Evolutionary conservation across 2,329 filamentous ascomycete species (phyloP).

Genomic region (Nemania sp.): DNA sequence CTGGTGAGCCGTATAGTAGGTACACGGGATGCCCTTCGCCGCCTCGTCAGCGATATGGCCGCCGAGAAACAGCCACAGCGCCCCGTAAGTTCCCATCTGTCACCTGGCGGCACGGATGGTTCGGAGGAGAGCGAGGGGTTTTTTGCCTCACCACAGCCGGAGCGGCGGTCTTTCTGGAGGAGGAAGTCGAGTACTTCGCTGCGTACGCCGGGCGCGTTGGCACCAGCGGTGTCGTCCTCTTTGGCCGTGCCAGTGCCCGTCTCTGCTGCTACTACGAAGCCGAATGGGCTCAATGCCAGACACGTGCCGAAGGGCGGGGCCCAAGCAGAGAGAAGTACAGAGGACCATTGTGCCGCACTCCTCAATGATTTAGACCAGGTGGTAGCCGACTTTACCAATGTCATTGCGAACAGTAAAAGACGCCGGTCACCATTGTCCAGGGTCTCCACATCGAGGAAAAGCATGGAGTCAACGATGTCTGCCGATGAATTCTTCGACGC

Average conservation of each 20-base stretch:
- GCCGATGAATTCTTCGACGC: slow-evolving; percentile 96
- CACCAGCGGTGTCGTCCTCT: slow-evolving; percentile 46
- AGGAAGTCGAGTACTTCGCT: slow-evolving; percentile 71
- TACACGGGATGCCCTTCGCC: slow-evolving; percentile 83
- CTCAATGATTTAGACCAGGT: slow-evolving; percentile 83
- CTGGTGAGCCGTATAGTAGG: slow-evolving; percentile 86
- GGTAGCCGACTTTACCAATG: slow-evolving; percentile 76
- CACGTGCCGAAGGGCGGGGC: slow-evolving; percentile 45
- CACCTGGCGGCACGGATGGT: slow-evolving; percentile 46
- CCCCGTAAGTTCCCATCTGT: slow-evolving; percentile 47
- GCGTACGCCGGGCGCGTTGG: slow-evolving; percentile 47
- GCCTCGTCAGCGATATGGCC: slow-evolving; percentile 83
- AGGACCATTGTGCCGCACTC: slow-evolving; percentile 83
- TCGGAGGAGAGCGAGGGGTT: slow-evolving; percentile 61
- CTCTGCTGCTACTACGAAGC: slow-evolving; percentile 41
- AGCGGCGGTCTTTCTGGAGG: slow-evolving; percentile 87
- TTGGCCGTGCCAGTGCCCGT: slow-evolving; percentile 49
- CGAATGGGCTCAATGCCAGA: slow-evolving; percentile 41
- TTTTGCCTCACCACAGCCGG: slow-evolving; percentile 49
- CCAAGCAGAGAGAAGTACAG: slow-evolving; percentile 67
- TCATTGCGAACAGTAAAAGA: slow-evolving; percentile 80
- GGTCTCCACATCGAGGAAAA: slow-evolving; percentile 60
- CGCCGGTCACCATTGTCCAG: slow-evolving; percentile 64
- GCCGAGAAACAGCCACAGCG: slow-evolving; percentile 56
- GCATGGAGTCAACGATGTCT: slow-evolving; percentile 78